phyloP scores from a whole-genome alignment of 2,329 filamentous ascomycete genomes.

The Exophiala phaeomuriformis region DNA sequence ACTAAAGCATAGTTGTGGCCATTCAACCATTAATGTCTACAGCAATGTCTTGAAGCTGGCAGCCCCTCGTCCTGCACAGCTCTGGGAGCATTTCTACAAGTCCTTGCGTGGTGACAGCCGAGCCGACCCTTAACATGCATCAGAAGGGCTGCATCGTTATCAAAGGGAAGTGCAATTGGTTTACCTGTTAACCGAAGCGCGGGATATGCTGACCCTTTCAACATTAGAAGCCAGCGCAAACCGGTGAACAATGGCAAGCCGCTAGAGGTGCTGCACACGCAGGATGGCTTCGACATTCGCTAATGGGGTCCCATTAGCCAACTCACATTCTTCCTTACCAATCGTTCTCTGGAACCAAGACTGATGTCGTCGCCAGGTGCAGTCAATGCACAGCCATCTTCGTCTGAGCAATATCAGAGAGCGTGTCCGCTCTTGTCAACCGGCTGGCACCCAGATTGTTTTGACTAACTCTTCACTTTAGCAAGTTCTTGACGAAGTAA shows the following conservation, averaged over 20 bases:
- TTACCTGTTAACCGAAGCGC: too few species aligned
- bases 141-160: too few species aligned
- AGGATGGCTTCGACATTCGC: not conserved
- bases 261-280: not conserved
- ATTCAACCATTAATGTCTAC: too few species aligned
- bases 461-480: not conserved
- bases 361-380: not conserved
- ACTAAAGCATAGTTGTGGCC: too few species aligned
- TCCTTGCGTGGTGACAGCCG: too few species aligned
- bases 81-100: too few species aligned
- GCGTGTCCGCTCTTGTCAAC: too few species aligned
- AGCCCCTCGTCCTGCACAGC: too few species aligned
- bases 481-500: not conserved
- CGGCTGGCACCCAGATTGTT: not conserved
- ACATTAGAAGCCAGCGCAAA: not conserved
- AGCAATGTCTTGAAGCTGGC: too few species aligned
- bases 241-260: not conserved
- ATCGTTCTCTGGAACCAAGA: too few species aligned
- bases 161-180: too few species aligned
- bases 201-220: not conserved
- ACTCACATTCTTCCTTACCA: not conserved
- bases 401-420: not conserved
- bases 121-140: too few species aligned
- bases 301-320: not conserved
- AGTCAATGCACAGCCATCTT: not conserved